Conservation (phyloP, 2,329 filamentous ascomycete species). For the Penicillium sp. region DNA sequence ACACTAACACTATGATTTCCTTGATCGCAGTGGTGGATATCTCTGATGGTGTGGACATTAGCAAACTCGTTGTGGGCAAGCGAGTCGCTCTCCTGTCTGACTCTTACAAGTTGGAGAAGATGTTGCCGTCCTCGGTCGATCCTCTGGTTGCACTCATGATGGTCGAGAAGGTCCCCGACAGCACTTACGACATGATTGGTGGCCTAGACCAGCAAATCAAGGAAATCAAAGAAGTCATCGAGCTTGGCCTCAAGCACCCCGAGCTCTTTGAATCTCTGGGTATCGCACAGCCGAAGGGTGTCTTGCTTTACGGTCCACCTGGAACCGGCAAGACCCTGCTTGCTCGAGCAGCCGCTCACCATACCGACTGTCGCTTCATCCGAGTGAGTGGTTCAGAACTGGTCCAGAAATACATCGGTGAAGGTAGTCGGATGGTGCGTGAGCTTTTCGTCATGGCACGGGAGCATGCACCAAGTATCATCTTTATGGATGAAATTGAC, state of each 20-base stretch:
- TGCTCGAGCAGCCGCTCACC: slow-evolving; percentile 92
- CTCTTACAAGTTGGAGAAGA: slow-evolving; percentile 98
- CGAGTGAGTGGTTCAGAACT: slow-evolving; percentile 92
- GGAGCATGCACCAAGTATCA: slow-evolving; percentile 96
- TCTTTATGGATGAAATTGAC: slow-evolving; percentile 99
- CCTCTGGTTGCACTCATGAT: slow-evolving; percentile 99
- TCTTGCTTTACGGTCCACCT: slow-evolving; percentile 91
- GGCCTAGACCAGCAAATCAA: slow-evolving; percentile 99
- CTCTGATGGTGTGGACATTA: slow-evolving; percentile 86
- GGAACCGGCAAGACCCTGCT: slow-evolving; percentile 96
- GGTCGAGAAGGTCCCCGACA: slow-evolving; percentile 99
- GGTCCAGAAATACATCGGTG: slow-evolving; percentile 99
- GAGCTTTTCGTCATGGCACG: slow-evolving; percentile 99
- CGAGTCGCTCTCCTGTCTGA: slow-evolving; percentile 95
- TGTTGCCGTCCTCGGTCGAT: slow-evolving; percentile 95
- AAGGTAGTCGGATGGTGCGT: slow-evolving; percentile 96
- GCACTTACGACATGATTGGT: slow-evolving; percentile 99
- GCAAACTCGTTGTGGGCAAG: slow-evolving; percentile 95
- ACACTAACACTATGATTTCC: slow-evolving; percentile 8
- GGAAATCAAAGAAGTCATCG: slow-evolving; percentile 99
- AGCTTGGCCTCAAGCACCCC: slow-evolving; percentile 95
- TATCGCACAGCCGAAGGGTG: slow-evolving; percentile 97
- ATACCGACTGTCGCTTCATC: slow-evolving; percentile 99
- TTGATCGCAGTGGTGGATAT: slow-evolving; percentile 78
- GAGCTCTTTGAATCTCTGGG: slow-evolving; percentile 99